A percentile compares a stretch with the other conserved stretches of the same genome.
Evolutionary conservation across 441 rosid species (phyloP).

Genomic region (Euphorbia corollata): DNA sequence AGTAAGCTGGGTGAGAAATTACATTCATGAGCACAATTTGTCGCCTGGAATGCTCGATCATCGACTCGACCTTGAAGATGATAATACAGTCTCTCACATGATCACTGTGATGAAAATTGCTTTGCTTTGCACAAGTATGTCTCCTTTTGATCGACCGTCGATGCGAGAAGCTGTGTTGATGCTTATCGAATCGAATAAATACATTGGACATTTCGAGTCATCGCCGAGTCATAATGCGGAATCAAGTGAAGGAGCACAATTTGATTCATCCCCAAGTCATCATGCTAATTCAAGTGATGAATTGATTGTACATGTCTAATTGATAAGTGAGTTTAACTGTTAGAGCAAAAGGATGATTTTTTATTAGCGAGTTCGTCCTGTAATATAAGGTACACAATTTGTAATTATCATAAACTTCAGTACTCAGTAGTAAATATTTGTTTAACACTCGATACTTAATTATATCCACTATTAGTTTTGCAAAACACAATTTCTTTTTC

Average conservation of each 20-base stretch:
- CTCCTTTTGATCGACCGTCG: conserved; percentile 69
- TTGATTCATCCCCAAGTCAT: conserved; percentile 28
- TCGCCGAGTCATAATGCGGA: conserved; percentile 28
- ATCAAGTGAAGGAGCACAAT: conserved; percentile 18
- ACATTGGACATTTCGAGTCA: conserved; percentile 29
- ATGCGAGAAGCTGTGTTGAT: conserved; percentile 79
- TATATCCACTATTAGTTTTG: no score
- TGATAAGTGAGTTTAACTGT: neutral
- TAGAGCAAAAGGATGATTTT: conserved; percentile 1
- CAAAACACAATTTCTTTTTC: no score
- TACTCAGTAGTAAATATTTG: neutral
- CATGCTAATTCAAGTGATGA: conserved; percentile 36
- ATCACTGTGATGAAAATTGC: conserved; percentile 65
- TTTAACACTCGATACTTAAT: no score
- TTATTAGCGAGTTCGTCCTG: conserved; percentile 9
- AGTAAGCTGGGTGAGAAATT: conserved; percentile 68
- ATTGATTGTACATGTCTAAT: conserved; percentile 31
- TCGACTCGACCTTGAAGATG: conserved; percentile 48
- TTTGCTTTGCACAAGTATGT: conserved; percentile 58
- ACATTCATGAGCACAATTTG: conserved; percentile 42
- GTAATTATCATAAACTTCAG: conserved; percentile 11
- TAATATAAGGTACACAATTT: neutral
- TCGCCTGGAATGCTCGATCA: conserved; percentile 55
- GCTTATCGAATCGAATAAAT: conserved; percentile 60
- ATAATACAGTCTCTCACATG: conserved; percentile 50